A percentile compares a stretch with the other conserved stretches of the same genome.
Evolutionary conservation across 257 asterid species (phyloP).

Genomic region (Capsicum chinense): DNA sequence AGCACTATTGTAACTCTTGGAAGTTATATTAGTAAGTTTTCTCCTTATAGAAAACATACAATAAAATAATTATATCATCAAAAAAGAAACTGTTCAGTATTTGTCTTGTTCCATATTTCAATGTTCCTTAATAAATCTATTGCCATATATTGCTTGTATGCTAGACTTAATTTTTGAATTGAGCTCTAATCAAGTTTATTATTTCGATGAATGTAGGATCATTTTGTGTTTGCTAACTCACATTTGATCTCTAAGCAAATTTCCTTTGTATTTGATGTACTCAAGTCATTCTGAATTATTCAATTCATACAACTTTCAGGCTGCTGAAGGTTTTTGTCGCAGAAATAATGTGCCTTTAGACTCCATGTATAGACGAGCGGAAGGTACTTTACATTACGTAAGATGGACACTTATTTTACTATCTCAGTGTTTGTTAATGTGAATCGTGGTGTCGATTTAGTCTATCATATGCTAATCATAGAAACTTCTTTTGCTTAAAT

Average conservation of each 20-base stretch:
- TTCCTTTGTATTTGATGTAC: background rate
- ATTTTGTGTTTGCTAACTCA: slow-evolving; percentile 15
- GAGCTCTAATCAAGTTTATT: background rate
- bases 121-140: background rate
- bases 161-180: background rate
- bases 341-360: slow-evolving; percentile 72
- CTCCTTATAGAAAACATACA: background rate
- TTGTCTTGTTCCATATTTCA: background rate
- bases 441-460: background rate
- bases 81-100: background rate
- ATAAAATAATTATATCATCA: background rate
- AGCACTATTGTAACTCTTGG: background rate
- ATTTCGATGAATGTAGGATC: slow-evolving; percentile 15
- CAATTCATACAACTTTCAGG: slow-evolving; percentile 49
- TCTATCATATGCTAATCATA: background rate
- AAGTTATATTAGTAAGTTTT: background rate
- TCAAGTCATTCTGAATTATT: background rate
- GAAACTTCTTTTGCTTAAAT: slow-evolving; percentile 4
- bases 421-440: slow-evolving; percentile 8
- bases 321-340: slow-evolving; percentile 99
- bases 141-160: slow-evolving; percentile 11
- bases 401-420: slow-evolving; percentile 24
- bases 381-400: slow-evolving; percentile 54
- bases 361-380: slow-evolving; percentile 74
- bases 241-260: background rate